Evolutionary conservation across 331 rosid genomes (phyloP), one percentile per base, ranked within the genome.

Genomic region (Rhamnella rubrinervis): DNA sequence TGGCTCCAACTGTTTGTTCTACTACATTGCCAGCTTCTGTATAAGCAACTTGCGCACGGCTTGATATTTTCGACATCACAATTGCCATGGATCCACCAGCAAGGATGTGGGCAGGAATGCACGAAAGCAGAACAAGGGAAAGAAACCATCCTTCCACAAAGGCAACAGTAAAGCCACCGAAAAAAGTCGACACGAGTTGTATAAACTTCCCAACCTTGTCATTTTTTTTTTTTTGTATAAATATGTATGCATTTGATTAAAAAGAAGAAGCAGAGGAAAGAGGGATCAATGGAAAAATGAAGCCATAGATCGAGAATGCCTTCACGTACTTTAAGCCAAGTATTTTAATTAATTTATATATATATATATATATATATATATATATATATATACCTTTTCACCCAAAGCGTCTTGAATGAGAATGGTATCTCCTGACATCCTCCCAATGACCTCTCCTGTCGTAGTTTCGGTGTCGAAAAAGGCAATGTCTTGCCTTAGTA

Each of bases 341-440:
- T 11, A 9, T 1, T 44, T 44, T 12, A 31, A 31, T 31, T 31
- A 31, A 31, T n/a, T n/a, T n/a, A n/a, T 31, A 2, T 9, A 3
- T 44, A 9, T 44, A 2, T 41, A 2, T 44, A 3, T 46, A 80
- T 41, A 2, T n/a, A n/a, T n/a, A n/a, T n/a, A n/a, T 31, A 2
- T 9, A 3, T 44, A 9, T 44, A 2, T 41, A 2, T 44, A 3
- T 46, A 80, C 84, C 77, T 80, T 80, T 51, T 80, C 84, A 5
- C 84, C 84, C 80, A 80, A 60, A 6, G 84, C 80, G 52, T 74
- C 83, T 61, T 79, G 80, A 69, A 79, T 79, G 26, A 79, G 80
- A 14, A 79, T 72, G 8, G 83, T 79, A 65, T 74, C 83, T 0
- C 80, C 83, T 3, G 83, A 79, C 83, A 79, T 79, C 58, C 80